Evolutionary conservation across 768 basidiomycete genomes (phyloP), one percentile per base, ranked within the genome.

Genomic region (Flagelloscypha sp.): DNA sequence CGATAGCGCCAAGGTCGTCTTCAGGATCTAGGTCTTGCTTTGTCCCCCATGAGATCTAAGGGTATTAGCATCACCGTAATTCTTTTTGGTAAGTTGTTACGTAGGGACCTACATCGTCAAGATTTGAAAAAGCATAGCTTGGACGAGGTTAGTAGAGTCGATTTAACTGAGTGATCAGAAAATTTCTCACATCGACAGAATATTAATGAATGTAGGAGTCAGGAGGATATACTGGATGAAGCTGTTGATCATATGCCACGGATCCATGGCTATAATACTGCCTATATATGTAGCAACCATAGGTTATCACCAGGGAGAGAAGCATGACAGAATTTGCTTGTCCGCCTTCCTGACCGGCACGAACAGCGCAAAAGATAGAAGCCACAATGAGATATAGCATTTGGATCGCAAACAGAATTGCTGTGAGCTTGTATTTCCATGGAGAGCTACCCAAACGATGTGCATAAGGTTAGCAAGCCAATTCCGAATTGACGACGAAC

Each of bases 211-310:
- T 19, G 75, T 78, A 18, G 92, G 88, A 3, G 81, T 85, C 36
- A 95, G 71, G 13, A 97, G 62, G 50, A 97, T 58, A 51, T 95
- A 99, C 33, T 87, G 89, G 10, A 80, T 47, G 50, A 92, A 90
- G 48, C 86, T 90, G 7, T 93, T 97, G 44, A 95, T 31, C 65
- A 98, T 78, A 59, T 98, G 94, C 88, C 89, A 93, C 4, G 95
- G 93, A 57, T 99, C 95, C 38, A 93, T 74, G 0, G 89, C 87
- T 25, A 97, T 61, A 24, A 95, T 45, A 42, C 83, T 82, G 28
- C 84, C 73, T 23, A 20, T 27, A 6, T 20, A 2, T 56, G 71
- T 47, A 41, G 83, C 79, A 60, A 45, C 90, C 90, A 50, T 85
- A 94, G 0, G 87, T 93, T 30, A 87, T 69, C n/a, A 76, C 54